Percentiles rank a stretch among this genome's conserved stretches.
Conservation (phyloP, 2,329 filamentous ascomycete genomes). For the Penicillium expansum region DNA sequence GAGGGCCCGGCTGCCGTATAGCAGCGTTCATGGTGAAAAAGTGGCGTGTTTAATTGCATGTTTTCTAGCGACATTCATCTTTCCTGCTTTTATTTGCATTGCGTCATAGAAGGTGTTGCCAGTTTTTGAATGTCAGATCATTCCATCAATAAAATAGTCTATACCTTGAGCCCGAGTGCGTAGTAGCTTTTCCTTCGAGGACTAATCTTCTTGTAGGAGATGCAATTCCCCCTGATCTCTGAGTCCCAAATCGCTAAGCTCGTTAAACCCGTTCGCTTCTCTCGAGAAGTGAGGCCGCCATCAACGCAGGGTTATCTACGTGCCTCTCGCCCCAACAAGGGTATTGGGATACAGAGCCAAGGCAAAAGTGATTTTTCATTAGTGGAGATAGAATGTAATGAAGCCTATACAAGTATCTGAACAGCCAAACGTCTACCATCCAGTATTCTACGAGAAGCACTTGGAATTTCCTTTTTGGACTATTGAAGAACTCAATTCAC, state of each 20-base stretch:
- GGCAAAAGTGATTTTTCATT: not conserved
- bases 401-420: conserved; percentile 4
- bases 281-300: not conserved
- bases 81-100: conserved; percentile 8
- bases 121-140: not conserved
- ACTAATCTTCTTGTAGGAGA: conserved; percentile 3
- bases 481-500: conserved; percentile 23
- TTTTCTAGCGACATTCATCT: conserved; percentile 7
- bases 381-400: not conserved
- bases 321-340: not conserved
- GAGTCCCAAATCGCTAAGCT: conserved; percentile 4
- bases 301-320: not conserved
- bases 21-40: not conserved
- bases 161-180: not conserved
- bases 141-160: not conserved
- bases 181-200: not conserved
- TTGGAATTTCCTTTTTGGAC: conserved; percentile 8
- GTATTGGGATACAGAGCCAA: not conserved
- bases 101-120: conserved; percentile 11
- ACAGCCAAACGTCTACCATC: not conserved
- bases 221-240: not conserved
- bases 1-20: conserved; percentile 19
- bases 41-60: not conserved
- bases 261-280: conserved; percentile 6
- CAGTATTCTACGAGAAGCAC: not conserved